phyloP scores from a whole-genome alignment of 495 filamentous ascomycete genomes.

The Paragyromitra xinjiangensis region DNA sequence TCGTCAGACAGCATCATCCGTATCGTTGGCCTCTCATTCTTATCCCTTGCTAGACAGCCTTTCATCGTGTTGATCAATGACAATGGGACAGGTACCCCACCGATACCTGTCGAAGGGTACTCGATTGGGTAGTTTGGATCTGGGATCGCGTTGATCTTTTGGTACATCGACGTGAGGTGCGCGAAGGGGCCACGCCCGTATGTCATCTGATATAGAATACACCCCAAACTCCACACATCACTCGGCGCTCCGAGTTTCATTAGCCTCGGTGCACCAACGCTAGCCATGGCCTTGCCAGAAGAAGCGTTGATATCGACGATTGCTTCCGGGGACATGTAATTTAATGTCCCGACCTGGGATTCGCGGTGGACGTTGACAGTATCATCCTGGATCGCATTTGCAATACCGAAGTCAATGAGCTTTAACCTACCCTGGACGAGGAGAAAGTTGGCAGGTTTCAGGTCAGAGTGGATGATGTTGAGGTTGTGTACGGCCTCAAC shows the following conservation, averaged over 20 bases:
- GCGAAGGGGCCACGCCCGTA: slow-evolving; percentile 93
- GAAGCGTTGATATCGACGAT: slow-evolving; percentile 80
- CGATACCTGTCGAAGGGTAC: slow-evolving; percentile 78
- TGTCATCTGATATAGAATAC: slow-evolving; percentile 96
- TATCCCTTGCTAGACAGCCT: slow-evolving; percentile 81
- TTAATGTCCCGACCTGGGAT: slow-evolving; percentile 91
- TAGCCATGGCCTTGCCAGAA: slow-evolving; percentile 53
- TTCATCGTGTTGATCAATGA: slow-evolving; percentile 77
- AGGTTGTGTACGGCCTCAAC: slow-evolving; percentile 84
- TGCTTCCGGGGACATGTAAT: slow-evolving; percentile 98
- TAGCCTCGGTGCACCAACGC: slow-evolving; percentile 63
- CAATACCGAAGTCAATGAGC: slow-evolving; percentile 95
- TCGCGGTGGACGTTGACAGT: slow-evolving; percentile 98
- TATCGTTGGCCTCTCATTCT: slow-evolving; percentile 77
- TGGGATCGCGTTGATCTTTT: slow-evolving; percentile 81
- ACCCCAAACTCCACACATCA: slow-evolving; percentile 95
- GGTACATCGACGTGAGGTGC: slow-evolving; percentile 84
- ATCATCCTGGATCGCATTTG: slow-evolving; percentile 94
- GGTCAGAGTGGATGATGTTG: slow-evolving; percentile 94
- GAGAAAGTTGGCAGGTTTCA: slow-evolving; percentile 95
- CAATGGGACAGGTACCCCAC: slow-evolving; percentile 74
- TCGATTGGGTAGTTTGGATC: slow-evolving; percentile 85
- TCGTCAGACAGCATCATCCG: slow-evolving; percentile 73
- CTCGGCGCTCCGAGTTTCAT: slow-evolving; percentile 96
- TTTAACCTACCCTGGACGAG: slow-evolving; percentile 84